Conservation (phyloP, 2,329 filamentous ascomycete genomes). For the Pseudocercospora musae region DNA sequence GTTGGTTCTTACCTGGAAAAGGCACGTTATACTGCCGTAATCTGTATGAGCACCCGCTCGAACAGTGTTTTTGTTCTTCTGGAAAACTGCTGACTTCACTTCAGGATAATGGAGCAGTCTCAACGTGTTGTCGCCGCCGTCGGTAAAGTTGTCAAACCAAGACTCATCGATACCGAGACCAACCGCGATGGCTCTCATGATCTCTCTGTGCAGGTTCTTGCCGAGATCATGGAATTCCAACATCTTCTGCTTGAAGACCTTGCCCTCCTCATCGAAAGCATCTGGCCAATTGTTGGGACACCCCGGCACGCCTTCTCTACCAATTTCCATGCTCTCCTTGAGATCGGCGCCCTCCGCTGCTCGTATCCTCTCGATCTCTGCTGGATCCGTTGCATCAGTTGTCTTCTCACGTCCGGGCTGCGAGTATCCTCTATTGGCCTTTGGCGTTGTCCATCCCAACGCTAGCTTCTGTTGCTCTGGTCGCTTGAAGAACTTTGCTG, state of each 20-base stretch:
- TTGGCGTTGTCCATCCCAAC: constrained; percentile 60
- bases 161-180: constrained; percentile 62
- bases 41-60: constrained; percentile 75
- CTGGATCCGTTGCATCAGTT: constrained; percentile 53
- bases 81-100: constrained; percentile 58
- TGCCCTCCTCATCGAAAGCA: constrained; percentile 56
- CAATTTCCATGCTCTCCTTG: constrained; percentile 62
- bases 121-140: constrained; percentile 65
- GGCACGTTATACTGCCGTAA: constrained; percentile 53
- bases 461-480: constrained; percentile 60
- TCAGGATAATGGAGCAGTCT: constrained; percentile 49
- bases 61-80: constrained; percentile 49
- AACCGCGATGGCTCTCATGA: constrained; percentile 62
- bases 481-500: constrained; percentile 68
- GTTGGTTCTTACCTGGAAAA: constrained; percentile 40
- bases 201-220: constrained; percentile 70
- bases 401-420: constrained; percentile 65
- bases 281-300: constrained; percentile 77
- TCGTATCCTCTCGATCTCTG: constrained; percentile 58
- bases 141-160: constrained; percentile 75
- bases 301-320: constrained; percentile 56
- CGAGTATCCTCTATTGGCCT: constrained; percentile 50
- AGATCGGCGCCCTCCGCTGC: constrained; percentile 46
- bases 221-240: constrained; percentile 70
- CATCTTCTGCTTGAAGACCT: constrained; percentile 70